phyloP scores from a whole-genome alignment of 179 eudicot genomes.

The Camellia oleifera region DNA sequence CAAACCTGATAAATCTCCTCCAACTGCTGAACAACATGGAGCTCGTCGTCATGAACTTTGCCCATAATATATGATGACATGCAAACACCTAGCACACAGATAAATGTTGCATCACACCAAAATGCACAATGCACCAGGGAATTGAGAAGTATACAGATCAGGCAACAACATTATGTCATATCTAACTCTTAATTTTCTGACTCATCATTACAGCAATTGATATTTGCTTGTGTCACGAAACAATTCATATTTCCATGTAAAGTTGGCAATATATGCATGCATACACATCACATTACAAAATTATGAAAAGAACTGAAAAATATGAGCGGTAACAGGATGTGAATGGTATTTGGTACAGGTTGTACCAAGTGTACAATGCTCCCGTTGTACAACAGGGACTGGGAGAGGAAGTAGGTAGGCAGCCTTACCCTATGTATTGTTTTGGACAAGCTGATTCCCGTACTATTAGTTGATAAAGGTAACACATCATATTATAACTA shows the following conservation, averaged over 20 bases:
- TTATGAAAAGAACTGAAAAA: not conserved
- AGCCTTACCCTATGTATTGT: no score
- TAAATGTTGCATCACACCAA: not conserved
- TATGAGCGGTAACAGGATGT: not conserved
- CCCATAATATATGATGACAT: conserved; percentile 55
- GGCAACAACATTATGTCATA: not conserved
- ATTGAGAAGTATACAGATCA: not conserved
- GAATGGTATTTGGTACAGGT: not conserved
- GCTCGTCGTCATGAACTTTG: conserved; percentile 31
- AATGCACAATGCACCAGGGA: conserved; percentile 7
- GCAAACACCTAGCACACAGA: conserved; percentile 55
- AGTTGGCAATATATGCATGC: not conserved
- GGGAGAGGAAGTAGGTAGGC: no score
- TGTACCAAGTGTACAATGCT: no score
- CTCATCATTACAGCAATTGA: not conserved
- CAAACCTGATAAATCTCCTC: conserved; percentile 83
- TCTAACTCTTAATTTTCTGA: not conserved
- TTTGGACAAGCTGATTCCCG: no score
- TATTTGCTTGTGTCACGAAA: not conserved
- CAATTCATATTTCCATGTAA: not conserved
- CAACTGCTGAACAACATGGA: conserved; percentile 36
- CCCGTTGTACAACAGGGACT: no score
- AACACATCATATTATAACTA: not conserved
- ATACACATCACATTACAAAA: not conserved
- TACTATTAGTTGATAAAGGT: not conserved